These are phyloP conservation scores for Ceratobasidium sp. DNA, from an alignment of 1,284 basidiomycete genomes.

Conservation along the genomic window DNA sequence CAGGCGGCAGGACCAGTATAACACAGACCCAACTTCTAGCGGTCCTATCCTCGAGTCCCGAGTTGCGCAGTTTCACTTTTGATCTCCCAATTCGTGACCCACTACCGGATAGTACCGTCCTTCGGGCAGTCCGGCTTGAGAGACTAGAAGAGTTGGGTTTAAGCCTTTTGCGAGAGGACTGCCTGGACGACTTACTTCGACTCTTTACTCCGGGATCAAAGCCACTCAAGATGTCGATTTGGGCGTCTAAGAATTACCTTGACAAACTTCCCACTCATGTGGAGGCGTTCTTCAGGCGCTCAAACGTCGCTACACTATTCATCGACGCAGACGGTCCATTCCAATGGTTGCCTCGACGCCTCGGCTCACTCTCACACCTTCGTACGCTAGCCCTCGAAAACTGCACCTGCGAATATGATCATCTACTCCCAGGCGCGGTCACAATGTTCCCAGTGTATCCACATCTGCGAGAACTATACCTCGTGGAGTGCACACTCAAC, in stretches of 20 bases:
- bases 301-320: not conserved
- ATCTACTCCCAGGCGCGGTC: not conserved
- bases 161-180: not conserved
- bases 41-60: not conserved
- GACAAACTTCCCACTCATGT: not conserved
- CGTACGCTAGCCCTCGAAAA: not conserved
- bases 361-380: not conserved
- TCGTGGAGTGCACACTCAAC: not conserved
- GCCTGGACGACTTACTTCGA: not conserved
- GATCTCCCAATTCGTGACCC: not conserved
- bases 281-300: not conserved
- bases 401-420: not conserved
- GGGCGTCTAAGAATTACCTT: too few relatives aligned
- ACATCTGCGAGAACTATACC: not conserved
- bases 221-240: constrained; percentile 1
- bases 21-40: not conserved
- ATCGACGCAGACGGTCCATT: not conserved
- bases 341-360: not conserved
- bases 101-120: not conserved
- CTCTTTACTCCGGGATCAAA: not conserved
- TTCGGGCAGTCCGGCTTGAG: not conserved
- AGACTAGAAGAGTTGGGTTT: not conserved
- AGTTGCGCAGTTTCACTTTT: not conserved
- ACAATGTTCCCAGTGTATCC: not conserved
- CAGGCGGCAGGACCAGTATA: not conserved